phyloP scores from a whole-genome alignment of 73 alveolate species.

The Stentor roeselii region DNA sequence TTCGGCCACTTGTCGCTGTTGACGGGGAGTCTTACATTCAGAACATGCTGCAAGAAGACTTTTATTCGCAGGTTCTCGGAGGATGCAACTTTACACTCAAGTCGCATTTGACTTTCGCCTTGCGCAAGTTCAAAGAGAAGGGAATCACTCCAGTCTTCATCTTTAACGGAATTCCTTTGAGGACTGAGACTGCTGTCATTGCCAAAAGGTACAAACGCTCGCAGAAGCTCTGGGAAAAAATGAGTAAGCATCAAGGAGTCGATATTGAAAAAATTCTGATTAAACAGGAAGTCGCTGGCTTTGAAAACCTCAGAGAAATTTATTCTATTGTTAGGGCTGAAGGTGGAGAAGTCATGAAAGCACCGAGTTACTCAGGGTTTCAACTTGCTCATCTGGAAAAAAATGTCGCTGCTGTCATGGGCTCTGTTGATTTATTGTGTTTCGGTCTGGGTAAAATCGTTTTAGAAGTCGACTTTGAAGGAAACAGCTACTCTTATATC shows the following conservation, averaged over 20 bases:
- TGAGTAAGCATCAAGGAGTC: not conserved
- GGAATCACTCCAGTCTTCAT: not conserved
- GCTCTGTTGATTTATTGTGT: not conserved
- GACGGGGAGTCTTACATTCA: not conserved
- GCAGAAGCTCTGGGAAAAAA: not conserved
- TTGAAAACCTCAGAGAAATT: not conserved
- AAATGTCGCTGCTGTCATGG: not conserved
- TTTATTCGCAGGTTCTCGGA: not conserved
- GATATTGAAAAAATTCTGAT: not conserved
- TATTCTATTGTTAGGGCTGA: not conserved
- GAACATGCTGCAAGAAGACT: not conserved
- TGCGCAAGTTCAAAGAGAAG: not conserved
- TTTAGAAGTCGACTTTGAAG: not conserved
- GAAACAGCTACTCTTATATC: too few species aligned
- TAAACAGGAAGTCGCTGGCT: not conserved
- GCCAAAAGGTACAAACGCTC: not conserved
- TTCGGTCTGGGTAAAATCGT: not conserved
- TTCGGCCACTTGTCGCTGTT: not conserved
- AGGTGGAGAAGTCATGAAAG: slow-evolving; percentile 10
- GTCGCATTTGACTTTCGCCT: not conserved
- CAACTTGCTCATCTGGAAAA: not conserved
- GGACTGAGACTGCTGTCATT: not conserved
- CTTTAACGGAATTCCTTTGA: not conserved
- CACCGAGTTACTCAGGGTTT: not conserved
- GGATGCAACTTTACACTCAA: not conserved